Conservation (phyloP, 208 protist genomes). For the Leishmania tarentolae region DNA sequence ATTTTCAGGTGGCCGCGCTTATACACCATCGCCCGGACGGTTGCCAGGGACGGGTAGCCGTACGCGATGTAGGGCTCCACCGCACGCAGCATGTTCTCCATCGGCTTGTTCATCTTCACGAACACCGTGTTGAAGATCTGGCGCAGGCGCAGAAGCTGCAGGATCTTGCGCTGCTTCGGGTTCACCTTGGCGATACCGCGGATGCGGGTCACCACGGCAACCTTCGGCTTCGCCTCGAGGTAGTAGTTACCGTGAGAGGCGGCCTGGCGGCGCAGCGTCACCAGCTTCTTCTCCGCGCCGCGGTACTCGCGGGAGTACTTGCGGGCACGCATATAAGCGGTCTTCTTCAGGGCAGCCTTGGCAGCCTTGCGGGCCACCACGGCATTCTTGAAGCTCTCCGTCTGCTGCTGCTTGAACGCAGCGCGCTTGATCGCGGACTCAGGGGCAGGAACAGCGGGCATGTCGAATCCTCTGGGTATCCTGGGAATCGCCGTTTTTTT, state of each 20-base stretch:
- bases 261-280: conserved; percentile 91
- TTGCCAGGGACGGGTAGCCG: conserved; percentile 98
- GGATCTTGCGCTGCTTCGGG: conserved; percentile 98
- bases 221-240: conserved; percentile 98
- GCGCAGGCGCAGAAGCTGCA: conserved; percentile 98
- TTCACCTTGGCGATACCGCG: conserved; percentile 98
- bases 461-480: conserved; percentile 16
- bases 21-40: conserved; percentile 98
- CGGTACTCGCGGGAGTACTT: conserved; percentile 98
- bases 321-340: conserved; percentile 69
- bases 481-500: neutral
- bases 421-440: conserved; percentile 91
- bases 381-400: conserved; percentile 89
- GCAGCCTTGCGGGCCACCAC: conserved; percentile 71
- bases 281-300: conserved; percentile 81
- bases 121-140: conserved; percentile 99
- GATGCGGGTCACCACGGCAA: conserved; percentile 99
- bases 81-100: conserved; percentile 98
- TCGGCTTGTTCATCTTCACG: conserved; percentile 99
- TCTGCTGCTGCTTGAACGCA: conserved; percentile 91
- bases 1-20: conserved; percentile 99
- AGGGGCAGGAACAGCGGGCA: conserved; percentile 84
- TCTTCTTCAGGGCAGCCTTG: conserved; percentile 73
- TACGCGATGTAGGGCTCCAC: conserved; percentile 99
- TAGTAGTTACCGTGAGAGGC: conserved; percentile 96